These are phyloP conservation scores for Trichoderma sp. DNA, from an alignment of 2,329 filamentous ascomycete species.

Conservation along the genomic window DNA sequence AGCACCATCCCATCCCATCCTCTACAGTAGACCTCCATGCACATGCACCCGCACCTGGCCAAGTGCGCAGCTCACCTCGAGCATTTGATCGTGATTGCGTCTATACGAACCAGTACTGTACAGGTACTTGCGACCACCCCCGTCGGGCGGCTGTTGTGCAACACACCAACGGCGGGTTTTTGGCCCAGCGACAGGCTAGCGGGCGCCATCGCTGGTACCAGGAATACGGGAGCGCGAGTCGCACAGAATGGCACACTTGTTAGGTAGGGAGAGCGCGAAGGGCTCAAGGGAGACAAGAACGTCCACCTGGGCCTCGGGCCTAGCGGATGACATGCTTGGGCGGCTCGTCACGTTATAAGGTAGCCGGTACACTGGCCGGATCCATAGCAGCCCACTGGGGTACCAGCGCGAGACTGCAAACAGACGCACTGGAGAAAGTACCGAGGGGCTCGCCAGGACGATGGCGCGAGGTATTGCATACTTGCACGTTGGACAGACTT, in stretches of 20 bases:
- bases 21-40: neutral
- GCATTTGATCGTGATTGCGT: neutral
- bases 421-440: neutral
- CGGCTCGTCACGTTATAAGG: conserved; percentile 16
- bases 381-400: neutral
- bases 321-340: conserved; percentile 15
- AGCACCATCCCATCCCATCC: neutral
- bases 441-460: neutral
- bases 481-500: neutral
- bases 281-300: neutral
- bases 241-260: neutral
- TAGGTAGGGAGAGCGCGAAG: neutral
- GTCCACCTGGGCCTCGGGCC: neutral
- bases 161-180: conserved; percentile 18
- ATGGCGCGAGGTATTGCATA: neutral
- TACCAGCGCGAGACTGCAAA: neutral
- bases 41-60: neutral
- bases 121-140: neutral
- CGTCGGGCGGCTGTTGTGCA: conserved; percentile 13
- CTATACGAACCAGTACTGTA: neutral
- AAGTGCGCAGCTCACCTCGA: neutral
- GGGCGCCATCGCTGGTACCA: conserved; percentile 15
- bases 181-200: neutral
- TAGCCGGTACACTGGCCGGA: neutral
- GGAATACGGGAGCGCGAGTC: neutral